These are phyloP conservation scores for Alternaria tenuissima DNA, from an alignment of 2,329 filamentous ascomycete genomes.

Conservation along the genomic window DNA sequence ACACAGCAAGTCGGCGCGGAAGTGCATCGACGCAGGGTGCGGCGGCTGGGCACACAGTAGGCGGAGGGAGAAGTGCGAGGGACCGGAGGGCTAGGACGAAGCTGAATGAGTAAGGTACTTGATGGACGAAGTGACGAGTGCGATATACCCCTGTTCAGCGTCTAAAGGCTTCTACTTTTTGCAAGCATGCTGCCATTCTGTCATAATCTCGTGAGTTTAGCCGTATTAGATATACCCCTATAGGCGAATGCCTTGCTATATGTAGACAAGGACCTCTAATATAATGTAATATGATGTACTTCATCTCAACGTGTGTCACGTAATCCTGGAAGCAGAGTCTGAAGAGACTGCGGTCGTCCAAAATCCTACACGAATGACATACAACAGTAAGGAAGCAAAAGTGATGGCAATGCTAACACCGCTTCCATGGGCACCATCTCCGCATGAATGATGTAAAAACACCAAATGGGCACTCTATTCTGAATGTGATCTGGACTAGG, in stretches of 20 bases:
- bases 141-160: background rate
- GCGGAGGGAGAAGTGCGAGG: constrained; percentile 36
- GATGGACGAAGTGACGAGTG: background rate
- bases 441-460: too few species aligned
- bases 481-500: background rate
- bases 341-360: too few species aligned
- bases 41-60: constrained; percentile 9
- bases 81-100: constrained; percentile 33
- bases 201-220: too few species aligned
- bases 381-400: too few species aligned
- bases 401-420: too few species aligned
- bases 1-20: background rate
- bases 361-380: too few species aligned
- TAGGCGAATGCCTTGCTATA: background rate
- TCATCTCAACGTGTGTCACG: background rate
- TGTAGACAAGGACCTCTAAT: background rate
- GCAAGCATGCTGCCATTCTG: too few species aligned
- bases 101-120: constrained; percentile 10
- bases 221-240: too few species aligned
- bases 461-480: background rate
- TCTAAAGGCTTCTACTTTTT: too few species aligned
- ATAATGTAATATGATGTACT: background rate
- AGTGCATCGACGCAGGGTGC: constrained; percentile 5
- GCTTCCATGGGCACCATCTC: too few species aligned
- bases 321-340: background rate